Evolutionary conservation across 139 green algal genomes (phyloP), one percentile per base, ranked within the genome.

Genomic region (Bryopsis sp.): DNA sequence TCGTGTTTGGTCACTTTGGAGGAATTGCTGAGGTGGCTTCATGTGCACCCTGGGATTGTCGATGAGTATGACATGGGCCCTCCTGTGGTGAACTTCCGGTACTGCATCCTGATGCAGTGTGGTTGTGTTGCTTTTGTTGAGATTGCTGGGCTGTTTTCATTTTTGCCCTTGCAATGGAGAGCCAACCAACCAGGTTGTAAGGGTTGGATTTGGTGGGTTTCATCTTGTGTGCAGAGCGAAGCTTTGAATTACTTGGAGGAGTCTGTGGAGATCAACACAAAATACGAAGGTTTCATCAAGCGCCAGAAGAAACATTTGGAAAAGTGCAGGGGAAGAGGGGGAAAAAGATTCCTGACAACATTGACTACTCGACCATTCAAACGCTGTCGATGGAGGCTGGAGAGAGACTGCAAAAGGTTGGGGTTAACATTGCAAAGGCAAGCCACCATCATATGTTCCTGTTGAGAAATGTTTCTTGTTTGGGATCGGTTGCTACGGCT

Each of bases 201-300:
- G n/a, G n/a, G n/a, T n/a, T n/a, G n/a, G n/a, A n/a, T n/a, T n/a
- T n/a, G n/a, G n/a, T n/a, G n/a, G n/a, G n/a, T n/a, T n/a, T n/a
- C n/a, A n/a, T n/a, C n/a, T n/a, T n/a, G n/a, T n/a, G n/a, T n/a
- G n/a, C n/a, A n/a, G n/a, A n/a, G n/a, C n/a, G n/a, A n/a, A n/a
- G n/a, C n/a, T n/a, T n/a, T n/a, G n/a, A n/a, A n/a, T n/a, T n/a
- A n/a, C n/a, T n/a, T n/a, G n/a, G 78, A 86, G 58, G 90, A 97
- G 76, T 82, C 77, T 2, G 89, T 89, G 8, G 94, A 99, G 78
- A 95, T 96, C 31, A 82, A 92, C 47, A 90, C 97, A 74, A 99
- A 99, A 79, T 99, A 98, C 70, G 85, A 81, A 1, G 93, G 92
- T 4, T 98, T 99, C 81, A 95, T 98, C 64, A 58, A 72, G 2